Conservation (phyloP, 2,329 filamentous ascomycete genomes). For the Aspergillus transmontanensis region DNA sequence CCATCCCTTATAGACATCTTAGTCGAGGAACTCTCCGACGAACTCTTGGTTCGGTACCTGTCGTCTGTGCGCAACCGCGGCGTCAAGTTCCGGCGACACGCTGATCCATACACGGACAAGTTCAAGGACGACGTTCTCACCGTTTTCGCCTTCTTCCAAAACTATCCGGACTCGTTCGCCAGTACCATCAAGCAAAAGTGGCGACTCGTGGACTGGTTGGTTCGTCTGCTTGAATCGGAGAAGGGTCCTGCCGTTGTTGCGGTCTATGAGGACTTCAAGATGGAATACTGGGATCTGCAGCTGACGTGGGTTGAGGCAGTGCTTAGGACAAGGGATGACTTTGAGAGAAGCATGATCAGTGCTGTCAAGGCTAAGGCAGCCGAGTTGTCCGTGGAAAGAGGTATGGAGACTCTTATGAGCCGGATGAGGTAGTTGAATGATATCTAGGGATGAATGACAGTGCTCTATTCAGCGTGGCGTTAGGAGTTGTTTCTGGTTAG, state of each 20-base stretch:
- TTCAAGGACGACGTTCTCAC: conserved; percentile 90
- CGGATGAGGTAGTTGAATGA: conserved; percentile 64
- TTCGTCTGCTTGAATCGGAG: conserved; percentile 72
- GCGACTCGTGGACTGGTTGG: conserved; percentile 84
- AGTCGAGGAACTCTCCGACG: conserved; percentile 88
- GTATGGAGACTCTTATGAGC: conserved; percentile 90
- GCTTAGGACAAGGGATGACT: conserved; percentile 83
- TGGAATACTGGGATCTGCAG: conserved; percentile 88
- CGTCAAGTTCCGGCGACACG: conserved; percentile 77
- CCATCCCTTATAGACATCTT: conserved; percentile 87
- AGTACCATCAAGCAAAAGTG: conserved; percentile 84
- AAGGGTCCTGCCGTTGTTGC: conserved; percentile 73
- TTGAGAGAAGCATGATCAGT: conserved; percentile 86
- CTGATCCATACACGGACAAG: conserved; percentile 86
- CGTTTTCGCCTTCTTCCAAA: conserved; percentile 85
- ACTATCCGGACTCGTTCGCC: conserved; percentile 69
- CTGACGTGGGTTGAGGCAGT: conserved; percentile 96
- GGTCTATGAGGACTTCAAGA: conserved; percentile 82
- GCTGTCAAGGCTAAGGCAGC: conserved; percentile 86
- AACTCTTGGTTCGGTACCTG: conserved; percentile 85
- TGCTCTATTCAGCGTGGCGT: conserved; percentile 23
- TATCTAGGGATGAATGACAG: conserved; percentile 41
- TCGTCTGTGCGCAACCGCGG: conserved; percentile 83
- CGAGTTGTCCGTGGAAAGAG: conserved; percentile 77
- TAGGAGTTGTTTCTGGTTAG: conserved; percentile 15